Percentiles rank a stretch among this genome's conserved stretches.
Evolutionary conservation across 2,329 filamentous ascomycete species (phyloP).

Genomic region (Xylariaceae sp.): DNA sequence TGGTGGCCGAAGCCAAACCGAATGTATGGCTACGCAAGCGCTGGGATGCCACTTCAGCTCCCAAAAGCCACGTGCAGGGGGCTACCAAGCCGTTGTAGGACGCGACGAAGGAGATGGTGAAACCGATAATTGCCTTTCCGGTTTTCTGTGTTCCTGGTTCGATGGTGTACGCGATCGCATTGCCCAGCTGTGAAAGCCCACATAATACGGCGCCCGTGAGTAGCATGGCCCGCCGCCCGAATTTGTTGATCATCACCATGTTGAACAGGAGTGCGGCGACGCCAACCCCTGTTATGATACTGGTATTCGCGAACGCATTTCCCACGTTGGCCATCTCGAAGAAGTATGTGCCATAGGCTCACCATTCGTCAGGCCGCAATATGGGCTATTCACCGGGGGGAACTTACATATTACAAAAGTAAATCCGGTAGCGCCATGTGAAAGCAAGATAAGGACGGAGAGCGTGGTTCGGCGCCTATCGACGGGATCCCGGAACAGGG

Average conservation of each 20-base stretch:
- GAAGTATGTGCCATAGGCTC: slow-evolving; percentile 56
- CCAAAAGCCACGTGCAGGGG: slow-evolving; percentile 54
- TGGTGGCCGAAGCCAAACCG: slow-evolving; percentile 49
- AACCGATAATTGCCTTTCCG: slow-evolving; percentile 47
- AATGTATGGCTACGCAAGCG: slow-evolving; percentile 54
- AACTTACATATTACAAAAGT: slow-evolving; percentile 53
- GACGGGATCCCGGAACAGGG: slow-evolving; percentile 49
- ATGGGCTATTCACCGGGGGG: not conserved
- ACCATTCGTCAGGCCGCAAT: slow-evolving; percentile 9
- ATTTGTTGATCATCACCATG: slow-evolving; percentile 48
- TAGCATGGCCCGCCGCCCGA: slow-evolving; percentile 51
- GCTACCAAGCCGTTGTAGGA: slow-evolving; percentile 52
- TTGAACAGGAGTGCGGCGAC: slow-evolving; percentile 54
- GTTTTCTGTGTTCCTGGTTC: slow-evolving; percentile 36
- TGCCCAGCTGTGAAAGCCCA: slow-evolving; percentile 51
- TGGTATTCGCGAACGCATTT: slow-evolving; percentile 53
- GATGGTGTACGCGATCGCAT: slow-evolving; percentile 49
- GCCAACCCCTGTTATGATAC: slow-evolving; percentile 51
- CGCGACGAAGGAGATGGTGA: slow-evolving; percentile 52
- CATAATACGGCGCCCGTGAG: slow-evolving; percentile 48
- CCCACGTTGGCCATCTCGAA: slow-evolving; percentile 55
- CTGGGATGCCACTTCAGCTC: slow-evolving; percentile 55
- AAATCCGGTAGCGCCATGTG: slow-evolving; percentile 51
- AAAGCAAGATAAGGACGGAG: slow-evolving; percentile 44
- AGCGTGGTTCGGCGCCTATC: slow-evolving; percentile 49